Conservation (phyloP, 2,329 filamentous ascomycete genomes). For the Fusarium caatingaense region DNA sequence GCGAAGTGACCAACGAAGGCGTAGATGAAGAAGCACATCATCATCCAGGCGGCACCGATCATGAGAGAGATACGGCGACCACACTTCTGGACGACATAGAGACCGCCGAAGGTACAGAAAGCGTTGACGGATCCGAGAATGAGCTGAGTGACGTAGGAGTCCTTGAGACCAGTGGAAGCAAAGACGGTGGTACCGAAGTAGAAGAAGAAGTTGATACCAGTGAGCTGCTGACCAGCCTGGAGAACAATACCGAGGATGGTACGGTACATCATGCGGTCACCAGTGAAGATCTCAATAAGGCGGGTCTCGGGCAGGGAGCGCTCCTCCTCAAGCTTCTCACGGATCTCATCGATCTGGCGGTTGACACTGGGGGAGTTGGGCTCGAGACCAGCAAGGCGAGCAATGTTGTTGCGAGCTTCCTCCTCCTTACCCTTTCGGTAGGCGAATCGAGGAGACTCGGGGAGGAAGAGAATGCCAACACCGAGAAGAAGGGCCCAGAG, state of each 20-base stretch:
- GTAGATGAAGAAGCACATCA: constrained; percentile 63
- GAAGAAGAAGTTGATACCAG: constrained; percentile 71
- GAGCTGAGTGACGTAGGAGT: constrained; percentile 75
- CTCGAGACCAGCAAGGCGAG: constrained; percentile 57
- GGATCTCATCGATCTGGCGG: constrained; percentile 63
- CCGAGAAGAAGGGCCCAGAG: constrained; percentile 66
- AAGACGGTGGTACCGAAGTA: constrained; percentile 76
- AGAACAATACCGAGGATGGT: constrained; percentile 71
- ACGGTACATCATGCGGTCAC: constrained; percentile 73
- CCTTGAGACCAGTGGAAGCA: constrained; percentile 69
- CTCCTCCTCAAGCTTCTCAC: constrained; percentile 61
- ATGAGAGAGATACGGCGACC: constrained; percentile 74
- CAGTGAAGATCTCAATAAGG: constrained; percentile 73
- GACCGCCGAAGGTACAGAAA: constrained; percentile 70
- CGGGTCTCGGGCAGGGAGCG: constrained; percentile 58
- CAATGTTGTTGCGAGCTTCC: constrained; percentile 62
- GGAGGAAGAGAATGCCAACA: constrained; percentile 62
- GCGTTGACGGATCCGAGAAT: constrained; percentile 77
- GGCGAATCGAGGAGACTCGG: constrained; percentile 65
- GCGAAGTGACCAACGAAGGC: constrained; percentile 61
- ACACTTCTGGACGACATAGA: constrained; percentile 73
- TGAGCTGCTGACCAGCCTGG: constrained; percentile 75
- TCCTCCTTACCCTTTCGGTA: constrained; percentile 60
- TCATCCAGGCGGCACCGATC: constrained; percentile 70
- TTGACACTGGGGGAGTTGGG: constrained; percentile 55